Percentiles rank a stretch among this genome's conserved stretches.
phyloP scores from a whole-genome alignment of 805 yeast genomes.

The Candida saitoana region DNA sequence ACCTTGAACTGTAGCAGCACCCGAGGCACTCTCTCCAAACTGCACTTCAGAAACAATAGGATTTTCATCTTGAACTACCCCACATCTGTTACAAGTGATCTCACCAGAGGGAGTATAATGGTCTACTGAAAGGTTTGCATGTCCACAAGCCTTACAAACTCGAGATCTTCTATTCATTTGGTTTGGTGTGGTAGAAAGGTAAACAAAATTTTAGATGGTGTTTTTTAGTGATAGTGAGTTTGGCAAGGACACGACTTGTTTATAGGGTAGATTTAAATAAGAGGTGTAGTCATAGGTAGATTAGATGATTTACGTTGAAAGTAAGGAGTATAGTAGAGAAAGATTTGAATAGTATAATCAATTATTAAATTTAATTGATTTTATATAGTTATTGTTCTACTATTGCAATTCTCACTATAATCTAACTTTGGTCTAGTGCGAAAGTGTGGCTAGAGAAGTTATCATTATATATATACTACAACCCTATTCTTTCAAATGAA shows the following conservation, averaged over 20 bases:
- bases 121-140: constrained; percentile 19
- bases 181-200: neutral
- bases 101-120: constrained; percentile 53
- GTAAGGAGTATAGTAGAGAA: too few relatives aligned
- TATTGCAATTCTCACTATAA: too few relatives aligned
- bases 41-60: constrained; percentile 95
- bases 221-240: neutral
- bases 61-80: constrained; percentile 83
- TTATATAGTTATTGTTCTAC: too few relatives aligned
- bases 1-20: constrained; percentile 96
- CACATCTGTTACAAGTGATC: constrained; percentile 77
- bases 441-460: too few relatives aligned
- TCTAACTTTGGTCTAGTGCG: too few relatives aligned
- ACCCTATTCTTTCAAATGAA: too few relatives aligned
- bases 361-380: too few relatives aligned
- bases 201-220: neutral
- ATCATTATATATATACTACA: too few relatives aligned
- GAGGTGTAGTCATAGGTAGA: too few relatives aligned
- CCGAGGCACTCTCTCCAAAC: constrained; percentile 85
- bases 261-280: too few relatives aligned
- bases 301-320: too few relatives aligned
- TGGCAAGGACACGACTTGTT: neutral
- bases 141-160: constrained; percentile 24
- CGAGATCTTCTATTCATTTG: constrained; percentile 4
- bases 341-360: too few relatives aligned